Evolutionary conservation across 2,329 filamentous ascomycete genomes (phyloP).

Genomic region (Claviceps quebecensis): DNA sequence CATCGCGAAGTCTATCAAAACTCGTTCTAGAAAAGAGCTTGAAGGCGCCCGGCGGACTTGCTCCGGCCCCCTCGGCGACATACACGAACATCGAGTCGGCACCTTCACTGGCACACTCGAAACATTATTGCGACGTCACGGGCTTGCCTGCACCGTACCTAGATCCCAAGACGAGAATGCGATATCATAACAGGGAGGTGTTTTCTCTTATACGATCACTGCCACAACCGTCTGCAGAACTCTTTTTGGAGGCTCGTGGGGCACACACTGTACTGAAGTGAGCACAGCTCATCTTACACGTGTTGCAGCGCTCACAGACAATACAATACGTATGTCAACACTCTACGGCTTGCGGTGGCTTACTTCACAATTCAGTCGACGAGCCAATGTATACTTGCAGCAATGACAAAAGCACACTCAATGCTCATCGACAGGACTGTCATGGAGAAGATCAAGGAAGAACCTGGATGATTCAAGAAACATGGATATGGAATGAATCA

Average conservation of each 20-base stretch:
- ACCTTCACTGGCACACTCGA: constrained; percentile 70
- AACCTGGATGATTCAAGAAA: too few species aligned
- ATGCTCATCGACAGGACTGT: not conserved
- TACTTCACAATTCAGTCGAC: too few species aligned
- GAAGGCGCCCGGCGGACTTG: constrained; percentile 19
- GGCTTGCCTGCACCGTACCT: constrained; percentile 83
- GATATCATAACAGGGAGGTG: constrained; percentile 88
- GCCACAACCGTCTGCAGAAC: constrained; percentile 71
- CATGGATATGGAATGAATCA: too few species aligned
- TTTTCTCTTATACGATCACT: constrained; percentile 71
- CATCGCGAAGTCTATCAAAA: constrained; percentile 72
- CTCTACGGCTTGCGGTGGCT: not conserved
- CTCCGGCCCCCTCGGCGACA: constrained; percentile 54
- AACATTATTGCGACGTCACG: constrained; percentile 91
- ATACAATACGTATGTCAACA: not conserved
- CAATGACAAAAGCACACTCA: not conserved
- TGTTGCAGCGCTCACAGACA: not conserved
- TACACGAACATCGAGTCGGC: constrained; percentile 97
- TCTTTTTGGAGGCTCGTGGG: constrained; percentile 76
- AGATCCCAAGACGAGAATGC: constrained; percentile 84
- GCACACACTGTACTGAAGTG: constrained; percentile 91
- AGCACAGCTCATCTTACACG: constrained; percentile 3
- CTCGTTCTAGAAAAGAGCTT: constrained; percentile 77
- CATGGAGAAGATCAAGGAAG: not conserved
- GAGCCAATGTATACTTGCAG: too few species aligned